Conservation (phyloP, 1,284 basidiomycete genomes). For the Uromyces viciae-fabae region DNA sequence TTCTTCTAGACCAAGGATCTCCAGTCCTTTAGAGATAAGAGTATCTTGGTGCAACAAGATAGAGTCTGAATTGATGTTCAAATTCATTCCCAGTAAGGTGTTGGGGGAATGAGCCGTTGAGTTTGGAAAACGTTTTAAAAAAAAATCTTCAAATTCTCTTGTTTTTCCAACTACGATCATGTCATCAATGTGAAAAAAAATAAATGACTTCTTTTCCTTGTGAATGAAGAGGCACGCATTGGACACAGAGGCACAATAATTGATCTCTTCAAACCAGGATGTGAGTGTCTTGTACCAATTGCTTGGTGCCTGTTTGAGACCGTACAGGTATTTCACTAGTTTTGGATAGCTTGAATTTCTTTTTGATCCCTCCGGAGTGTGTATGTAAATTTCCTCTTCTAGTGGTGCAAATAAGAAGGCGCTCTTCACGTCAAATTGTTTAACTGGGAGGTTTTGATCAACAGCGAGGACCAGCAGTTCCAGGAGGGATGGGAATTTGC, state of each 20-base stretch:
- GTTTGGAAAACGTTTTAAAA: not conserved
- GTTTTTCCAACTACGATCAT: not conserved
- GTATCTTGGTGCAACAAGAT: not conserved
- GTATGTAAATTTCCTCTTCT: slow-evolving; percentile 57
- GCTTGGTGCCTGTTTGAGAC: not conserved
- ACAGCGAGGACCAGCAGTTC: slow-evolving; percentile 56
- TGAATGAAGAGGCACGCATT: not conserved
- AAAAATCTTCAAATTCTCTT: not conserved
- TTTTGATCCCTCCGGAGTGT: slow-evolving; percentile 51
- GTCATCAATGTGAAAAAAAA: slow-evolving; percentile 8
- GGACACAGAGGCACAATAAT: not conserved
- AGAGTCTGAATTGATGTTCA: not conserved
- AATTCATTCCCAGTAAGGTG: not conserved
- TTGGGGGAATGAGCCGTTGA: not conserved
- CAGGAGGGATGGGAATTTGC: slow-evolving; percentile 54
- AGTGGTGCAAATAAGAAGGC: slow-evolving; percentile 58
- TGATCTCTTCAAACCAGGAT: not conserved
- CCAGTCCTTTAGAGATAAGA: not conserved
- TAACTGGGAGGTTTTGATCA: slow-evolving; percentile 52
- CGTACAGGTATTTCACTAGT: not conserved
- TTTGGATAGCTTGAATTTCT: not conserved
- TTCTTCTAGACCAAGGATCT: not conserved
- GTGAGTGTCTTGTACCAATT: not conserved
- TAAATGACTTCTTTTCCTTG: not conserved
- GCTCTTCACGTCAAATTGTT: slow-evolving; percentile 58